These are phyloP conservation scores for Talaromyces adpressus DNA, from an alignment of 495 filamentous ascomycete genomes.

Conservation along the genomic window DNA sequence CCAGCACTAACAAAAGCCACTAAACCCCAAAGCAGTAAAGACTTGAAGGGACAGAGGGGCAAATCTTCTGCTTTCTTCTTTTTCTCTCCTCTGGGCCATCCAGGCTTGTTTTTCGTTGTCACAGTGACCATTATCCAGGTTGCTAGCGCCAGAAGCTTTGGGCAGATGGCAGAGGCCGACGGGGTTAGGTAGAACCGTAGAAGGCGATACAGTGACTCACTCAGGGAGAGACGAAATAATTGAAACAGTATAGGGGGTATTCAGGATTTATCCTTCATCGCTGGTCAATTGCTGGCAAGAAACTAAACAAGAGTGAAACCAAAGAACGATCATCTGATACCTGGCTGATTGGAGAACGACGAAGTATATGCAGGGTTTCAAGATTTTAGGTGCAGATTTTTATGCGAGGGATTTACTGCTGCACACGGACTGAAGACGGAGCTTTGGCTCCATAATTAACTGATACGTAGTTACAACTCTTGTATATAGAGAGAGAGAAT, in stretches of 20 bases:
- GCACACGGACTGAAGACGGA: neutral
- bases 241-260: neutral
- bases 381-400: neutral
- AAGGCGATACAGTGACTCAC: neutral
- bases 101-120: slow-evolving; percentile 6
- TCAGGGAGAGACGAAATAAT: neutral
- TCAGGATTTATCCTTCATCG: neutral
- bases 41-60: neutral
- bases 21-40: neutral
- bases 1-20: neutral
- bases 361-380: neutral
- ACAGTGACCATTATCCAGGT: slow-evolving; percentile 6
- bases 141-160: neutral
- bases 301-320: neutral
- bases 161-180: neutral
- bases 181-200: neutral
- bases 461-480: neutral
- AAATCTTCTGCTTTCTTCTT: slow-evolving; percentile 7
- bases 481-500: neutral
- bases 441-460: neutral
- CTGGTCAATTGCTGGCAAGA: neutral
- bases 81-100: neutral
- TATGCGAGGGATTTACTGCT: neutral
- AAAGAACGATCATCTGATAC: neutral
- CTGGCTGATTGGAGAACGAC: neutral